These are phyloP conservation scores for Hansenula sp. DNA, from an alignment of 1,139 yeast genomes.

Conservation along the genomic window DNA sequence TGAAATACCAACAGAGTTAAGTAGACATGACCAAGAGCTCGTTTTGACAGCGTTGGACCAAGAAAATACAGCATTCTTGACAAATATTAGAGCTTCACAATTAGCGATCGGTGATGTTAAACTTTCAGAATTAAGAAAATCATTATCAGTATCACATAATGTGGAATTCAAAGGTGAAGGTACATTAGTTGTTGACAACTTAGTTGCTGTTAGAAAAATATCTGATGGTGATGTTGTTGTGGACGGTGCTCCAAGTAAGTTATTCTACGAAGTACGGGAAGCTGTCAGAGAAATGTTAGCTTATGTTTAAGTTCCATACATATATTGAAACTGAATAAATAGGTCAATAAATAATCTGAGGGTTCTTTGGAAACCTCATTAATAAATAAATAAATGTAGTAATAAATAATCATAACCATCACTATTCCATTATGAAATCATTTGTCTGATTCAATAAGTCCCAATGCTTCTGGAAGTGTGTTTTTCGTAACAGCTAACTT, in stretches of 20 bases:
- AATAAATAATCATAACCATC: neutral
- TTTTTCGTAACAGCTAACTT: slow-evolving; percentile 11
- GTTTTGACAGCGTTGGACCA: slow-evolving; percentile 19
- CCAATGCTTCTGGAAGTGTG: neutral
- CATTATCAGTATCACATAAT: slow-evolving; percentile 47
- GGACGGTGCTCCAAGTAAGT: slow-evolving; percentile 74
- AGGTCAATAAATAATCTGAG: neutral
- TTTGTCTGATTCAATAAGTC: neutral
- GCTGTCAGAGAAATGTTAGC: slow-evolving; percentile 80
- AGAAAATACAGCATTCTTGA: slow-evolving; percentile 11
- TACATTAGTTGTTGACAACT: slow-evolving; percentile 77
- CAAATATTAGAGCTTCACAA: slow-evolving; percentile 23
- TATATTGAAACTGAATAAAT: neutral
- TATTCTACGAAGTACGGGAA: slow-evolving; percentile 76
- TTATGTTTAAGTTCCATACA: slow-evolving; percentile 37
- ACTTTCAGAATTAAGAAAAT: slow-evolving; percentile 73
- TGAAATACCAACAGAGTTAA: slow-evolving; percentile 5
- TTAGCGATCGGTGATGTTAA: slow-evolving; percentile 87
- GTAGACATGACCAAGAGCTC: slow-evolving; percentile 15
- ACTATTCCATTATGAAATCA: neutral
- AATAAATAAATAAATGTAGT: neutral
- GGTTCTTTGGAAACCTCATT: neutral
- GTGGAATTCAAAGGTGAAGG: slow-evolving; percentile 96
- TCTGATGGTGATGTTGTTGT: slow-evolving; percentile 79
- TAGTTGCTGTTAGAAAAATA: slow-evolving; percentile 70